These are phyloP conservation scores for Beta corolliflora DNA, from an alignment of 179 eudicot genomes.

Conservation along the genomic window DNA sequence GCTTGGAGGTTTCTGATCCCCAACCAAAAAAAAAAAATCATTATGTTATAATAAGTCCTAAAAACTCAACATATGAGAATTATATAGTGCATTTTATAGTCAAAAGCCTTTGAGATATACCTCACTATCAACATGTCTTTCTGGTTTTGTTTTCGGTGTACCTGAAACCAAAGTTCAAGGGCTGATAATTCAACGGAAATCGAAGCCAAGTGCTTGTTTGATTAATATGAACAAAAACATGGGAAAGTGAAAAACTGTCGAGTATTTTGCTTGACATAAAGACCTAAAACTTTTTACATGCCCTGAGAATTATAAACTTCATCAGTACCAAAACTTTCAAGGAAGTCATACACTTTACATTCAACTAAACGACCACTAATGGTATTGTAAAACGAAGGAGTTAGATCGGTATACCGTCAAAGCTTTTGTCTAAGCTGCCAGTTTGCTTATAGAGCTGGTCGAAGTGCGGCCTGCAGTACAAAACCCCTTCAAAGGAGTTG, in stretches of 20 bases:
- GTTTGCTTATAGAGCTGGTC: slow-evolving; percentile 95
- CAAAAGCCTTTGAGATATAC: slow-evolving; percentile 36
- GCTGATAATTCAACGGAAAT: not conserved
- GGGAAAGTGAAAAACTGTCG: too few relatives aligned
- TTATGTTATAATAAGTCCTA: not conserved
- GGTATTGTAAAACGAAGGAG: not conserved
- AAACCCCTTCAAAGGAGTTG: slow-evolving; percentile 97
- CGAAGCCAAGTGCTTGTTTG: not conserved
- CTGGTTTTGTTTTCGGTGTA: slow-evolving; percentile 81
- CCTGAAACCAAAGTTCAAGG: slow-evolving; percentile 48
- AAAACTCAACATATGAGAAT: not conserved
- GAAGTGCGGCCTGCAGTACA: slow-evolving; percentile 96
- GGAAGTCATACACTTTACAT: too few relatives aligned
- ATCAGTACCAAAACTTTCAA: too few relatives aligned
- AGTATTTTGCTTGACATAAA: too few relatives aligned
- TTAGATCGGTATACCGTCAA: slow-evolving; percentile 57
- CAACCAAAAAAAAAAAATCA: slow-evolving; percentile 13
- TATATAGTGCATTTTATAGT: not conserved
- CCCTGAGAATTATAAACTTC: too few relatives aligned
- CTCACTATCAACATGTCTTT: slow-evolving; percentile 63
- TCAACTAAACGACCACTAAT: too few relatives aligned
- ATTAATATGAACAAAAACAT: too few relatives aligned
- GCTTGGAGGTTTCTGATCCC: slow-evolving; percentile 68
- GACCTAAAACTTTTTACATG: too few relatives aligned
- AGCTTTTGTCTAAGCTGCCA: slow-evolving; percentile 94